phyloP scores from a whole-genome alignment of 208 protist species.

The Wallacemonas rigidus region DNA sequence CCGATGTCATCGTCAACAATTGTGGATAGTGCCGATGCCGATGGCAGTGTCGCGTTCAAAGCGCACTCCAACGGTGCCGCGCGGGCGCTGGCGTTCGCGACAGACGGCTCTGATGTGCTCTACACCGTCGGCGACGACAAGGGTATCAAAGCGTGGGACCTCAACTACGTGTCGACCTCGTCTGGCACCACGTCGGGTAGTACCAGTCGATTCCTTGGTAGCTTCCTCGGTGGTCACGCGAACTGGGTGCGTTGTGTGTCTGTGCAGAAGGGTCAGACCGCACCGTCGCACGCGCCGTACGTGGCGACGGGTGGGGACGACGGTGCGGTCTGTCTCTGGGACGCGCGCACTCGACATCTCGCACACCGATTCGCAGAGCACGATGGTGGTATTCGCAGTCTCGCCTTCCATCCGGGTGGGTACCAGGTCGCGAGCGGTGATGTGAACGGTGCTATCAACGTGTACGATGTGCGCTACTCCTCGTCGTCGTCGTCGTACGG shows the following conservation, averaged over 20 bases:
- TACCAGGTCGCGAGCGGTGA: constrained; percentile 74
- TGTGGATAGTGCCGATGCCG: background rate
- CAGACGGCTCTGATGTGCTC: constrained; percentile 58
- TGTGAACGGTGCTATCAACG: constrained; percentile 70
- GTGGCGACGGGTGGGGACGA: constrained; percentile 89
- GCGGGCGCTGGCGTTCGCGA: constrained; percentile 67
- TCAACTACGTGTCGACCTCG: constrained; percentile 35
- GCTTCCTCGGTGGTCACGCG: constrained; percentile 69
- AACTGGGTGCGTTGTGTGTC: constrained; percentile 82
- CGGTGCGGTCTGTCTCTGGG: constrained; percentile 79
- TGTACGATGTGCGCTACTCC: constrained; percentile 81
- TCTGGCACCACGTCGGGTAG: background rate
- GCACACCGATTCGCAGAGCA: constrained; percentile 76
- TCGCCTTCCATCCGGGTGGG: constrained; percentile 88
- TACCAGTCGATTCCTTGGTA: constrained; percentile 52
- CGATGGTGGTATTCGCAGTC: constrained; percentile 44
- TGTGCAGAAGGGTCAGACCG: constrained; percentile 38
- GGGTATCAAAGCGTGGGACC: constrained; percentile 83
- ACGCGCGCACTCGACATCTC: constrained; percentile 45
- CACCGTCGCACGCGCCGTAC: constrained; percentile 34
- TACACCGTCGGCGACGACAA: constrained; percentile 88
- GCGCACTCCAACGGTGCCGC: constrained; percentile 72
- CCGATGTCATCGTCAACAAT: background rate
- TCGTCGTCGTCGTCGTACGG: constrained; percentile 29
- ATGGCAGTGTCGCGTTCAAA: constrained; percentile 39